These are phyloP conservation scores for Phtheirospermum japonicum DNA, from an alignment of 257 asterid genomes.

Conservation along the genomic window DNA sequence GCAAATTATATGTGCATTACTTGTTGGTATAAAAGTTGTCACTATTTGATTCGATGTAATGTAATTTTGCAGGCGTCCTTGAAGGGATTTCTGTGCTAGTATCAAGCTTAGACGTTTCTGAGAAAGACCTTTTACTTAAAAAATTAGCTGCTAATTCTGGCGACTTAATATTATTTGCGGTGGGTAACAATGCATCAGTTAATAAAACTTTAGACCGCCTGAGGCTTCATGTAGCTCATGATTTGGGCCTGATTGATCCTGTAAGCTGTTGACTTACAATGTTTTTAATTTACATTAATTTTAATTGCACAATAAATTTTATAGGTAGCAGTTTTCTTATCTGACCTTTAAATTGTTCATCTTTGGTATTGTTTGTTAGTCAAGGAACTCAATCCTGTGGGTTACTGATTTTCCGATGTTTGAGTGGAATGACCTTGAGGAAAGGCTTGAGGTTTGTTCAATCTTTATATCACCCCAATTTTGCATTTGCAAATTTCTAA, in stretches of 20 bases:
- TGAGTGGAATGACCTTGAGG: slow-evolving; percentile 91
- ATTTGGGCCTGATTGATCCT: slow-evolving; percentile 72
- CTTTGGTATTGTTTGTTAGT: slow-evolving; percentile 39
- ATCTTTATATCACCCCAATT: slow-evolving; percentile 10
- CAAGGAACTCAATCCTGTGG: slow-evolving; percentile 89
- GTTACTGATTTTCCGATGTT: slow-evolving; percentile 99
- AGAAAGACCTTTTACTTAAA: slow-evolving; percentile 51
- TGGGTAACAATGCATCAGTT: slow-evolving; percentile 68
- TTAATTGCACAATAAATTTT: background rate
- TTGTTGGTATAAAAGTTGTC: slow-evolving; percentile 2
- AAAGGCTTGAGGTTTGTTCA: slow-evolving; percentile 82
- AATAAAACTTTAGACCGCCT: slow-evolving; percentile 77
- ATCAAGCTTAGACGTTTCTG: slow-evolving; percentile 56
- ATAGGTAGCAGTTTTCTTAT: background rate
- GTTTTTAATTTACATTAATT: background rate
- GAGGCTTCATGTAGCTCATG: slow-evolving; percentile 66
- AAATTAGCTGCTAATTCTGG: slow-evolving; percentile 63
- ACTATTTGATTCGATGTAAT: slow-evolving; percentile 12
- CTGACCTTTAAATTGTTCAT: slow-evolving; percentile 27
- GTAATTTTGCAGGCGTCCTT: slow-evolving; percentile 53
- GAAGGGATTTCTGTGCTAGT: slow-evolving; percentile 88
- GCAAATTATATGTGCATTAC: background rate
- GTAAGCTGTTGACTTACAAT: slow-evolving; percentile 47
- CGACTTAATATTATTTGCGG: slow-evolving; percentile 91
- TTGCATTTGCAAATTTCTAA: slow-evolving; percentile 1